Base-by-base conservation (phyloP, 805 yeast species). In the Kodamaea nitidulidarum region DNA sequence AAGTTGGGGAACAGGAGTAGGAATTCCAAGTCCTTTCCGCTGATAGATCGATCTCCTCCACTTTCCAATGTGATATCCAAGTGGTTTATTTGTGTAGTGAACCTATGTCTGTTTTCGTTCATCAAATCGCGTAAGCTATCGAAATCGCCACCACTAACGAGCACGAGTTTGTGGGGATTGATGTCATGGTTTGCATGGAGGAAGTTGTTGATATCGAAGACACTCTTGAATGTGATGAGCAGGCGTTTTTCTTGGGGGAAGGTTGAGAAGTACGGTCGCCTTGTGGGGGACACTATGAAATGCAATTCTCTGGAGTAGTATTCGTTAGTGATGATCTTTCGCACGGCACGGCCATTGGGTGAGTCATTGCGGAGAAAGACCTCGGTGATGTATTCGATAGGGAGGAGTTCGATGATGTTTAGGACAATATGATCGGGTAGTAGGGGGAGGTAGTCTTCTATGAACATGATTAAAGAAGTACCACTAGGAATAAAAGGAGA, bases 71-170 rank as follows among this genome's bases (percentile, higher is more conserved):
- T 40, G 9, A 65, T 41, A 24, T 62, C 65, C n/a, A 66, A 38
- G n/a, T 40, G 18, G 2, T 35, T 35, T 2, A 49, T 43, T 8
- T 42, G 33, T 3, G 17, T 21, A 2, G 21, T n/a, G 6, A 63
- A 42, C 14, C 59, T 34, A 1, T 34, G 40, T 14, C 51, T 33
- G 36, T 51, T 56, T n/a, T 46, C 40, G 4, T 31, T 34, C 31
- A 65, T 47, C 15, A 66, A 41, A 2, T 48, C 48, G 22, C 44
- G 50, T 41, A 65, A 41, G 4, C 65, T 55, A 15, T 42, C 40
- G 43, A 58, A 58, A 40, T 65, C 69, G 14, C 56, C 56, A 15
- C 66, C 63, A 21, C 62, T 52, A 24, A 58, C 40, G 22, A 65
- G 41, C 20, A 60, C 45, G n/a, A 59, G 25, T 27, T 50, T 49